Conservation (phyloP, 257 asterid species). For the Hygrophila difformis region DNA sequence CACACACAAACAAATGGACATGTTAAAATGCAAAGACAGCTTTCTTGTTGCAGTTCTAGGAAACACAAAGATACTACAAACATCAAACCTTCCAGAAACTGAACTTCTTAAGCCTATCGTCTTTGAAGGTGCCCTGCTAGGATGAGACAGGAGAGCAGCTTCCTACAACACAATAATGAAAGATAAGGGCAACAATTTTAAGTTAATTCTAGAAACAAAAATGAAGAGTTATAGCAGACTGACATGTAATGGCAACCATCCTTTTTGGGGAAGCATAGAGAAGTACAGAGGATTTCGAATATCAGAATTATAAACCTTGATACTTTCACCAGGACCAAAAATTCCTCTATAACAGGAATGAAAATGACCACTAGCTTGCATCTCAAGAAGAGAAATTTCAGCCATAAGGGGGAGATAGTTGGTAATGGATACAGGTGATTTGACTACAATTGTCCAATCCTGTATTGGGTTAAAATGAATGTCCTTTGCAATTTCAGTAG, state of each 20-base stretch:
- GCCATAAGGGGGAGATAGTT: slow-evolving; percentile 85
- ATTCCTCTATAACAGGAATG: slow-evolving; percentile 67
- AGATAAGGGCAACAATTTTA: slow-evolving; percentile 14
- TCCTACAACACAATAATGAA: slow-evolving; percentile 40
- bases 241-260: slow-evolving; percentile 88
- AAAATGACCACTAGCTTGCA: slow-evolving; percentile 80
- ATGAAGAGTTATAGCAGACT: slow-evolving; percentile 17
- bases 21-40: not conserved
- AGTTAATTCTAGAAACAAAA: slow-evolving; percentile 1
- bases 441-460: slow-evolving; percentile 80
- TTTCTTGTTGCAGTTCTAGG: not conserved
- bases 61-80: slow-evolving; percentile 10
- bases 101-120: slow-evolving; percentile 82
- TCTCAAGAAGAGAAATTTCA: slow-evolving; percentile 87
- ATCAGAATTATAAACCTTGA: slow-evolving; percentile 69
- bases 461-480: slow-evolving; percentile 53
- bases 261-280: slow-evolving; percentile 89
- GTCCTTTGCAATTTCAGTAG: slow-evolving; percentile 77
- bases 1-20: no score
- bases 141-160: slow-evolving; percentile 80
- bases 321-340: slow-evolving; percentile 69
- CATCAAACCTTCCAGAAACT: slow-evolving; percentile 83
- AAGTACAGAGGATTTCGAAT: slow-evolving; percentile 72
- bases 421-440: slow-evolving; percentile 63
- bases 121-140: slow-evolving; percentile 53